Percentiles rank a stretch among this genome's conserved stretches.
Conservation (phyloP, 2,329 filamentous ascomycete species). For the Fusarium sacchari region DNA sequence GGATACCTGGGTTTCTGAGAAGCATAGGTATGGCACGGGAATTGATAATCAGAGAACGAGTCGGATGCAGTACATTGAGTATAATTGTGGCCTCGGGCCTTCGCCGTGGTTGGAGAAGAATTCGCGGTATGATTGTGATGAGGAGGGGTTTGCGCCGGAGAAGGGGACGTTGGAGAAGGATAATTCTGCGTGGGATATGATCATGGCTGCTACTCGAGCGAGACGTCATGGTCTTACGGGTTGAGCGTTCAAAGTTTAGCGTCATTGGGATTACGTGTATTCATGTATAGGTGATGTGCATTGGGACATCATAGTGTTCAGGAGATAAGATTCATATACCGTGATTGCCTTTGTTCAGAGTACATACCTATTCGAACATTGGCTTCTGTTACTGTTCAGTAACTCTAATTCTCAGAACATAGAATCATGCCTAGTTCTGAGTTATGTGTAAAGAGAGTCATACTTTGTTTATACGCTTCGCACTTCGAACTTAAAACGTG, state of each 20-base stretch:
- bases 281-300: rapidly evolving
- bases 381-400: too few relatives aligned
- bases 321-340: neutral
- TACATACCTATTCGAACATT: too few relatives aligned
- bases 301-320: rapidly evolving
- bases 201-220: neutral
- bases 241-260: rapidly evolving
- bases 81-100: neutral
- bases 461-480: neutral
- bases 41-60: rapidly evolving
- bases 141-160: neutral
- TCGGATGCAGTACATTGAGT: conserved; percentile 16
- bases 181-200: neutral
- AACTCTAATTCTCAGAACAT: rapidly evolving
- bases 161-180: conserved; percentile 3
- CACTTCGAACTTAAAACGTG: rapidly evolving
- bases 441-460: rapidly evolving
- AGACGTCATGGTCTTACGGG: rapidly evolving
- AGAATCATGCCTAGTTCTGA: rapidly evolving
- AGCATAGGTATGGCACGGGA: neutral
- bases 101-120: neutral
- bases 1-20: neutral
- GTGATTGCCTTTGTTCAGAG: neutral
- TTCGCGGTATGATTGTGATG: rapidly evolving
- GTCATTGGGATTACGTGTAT: rapidly evolving